Percentiles rank a stretch among this genome's conserved stretches.
Evolutionary conservation across 2,329 filamentous ascomycete genomes (phyloP).

Genomic region (Penicillium vulpinum): DNA sequence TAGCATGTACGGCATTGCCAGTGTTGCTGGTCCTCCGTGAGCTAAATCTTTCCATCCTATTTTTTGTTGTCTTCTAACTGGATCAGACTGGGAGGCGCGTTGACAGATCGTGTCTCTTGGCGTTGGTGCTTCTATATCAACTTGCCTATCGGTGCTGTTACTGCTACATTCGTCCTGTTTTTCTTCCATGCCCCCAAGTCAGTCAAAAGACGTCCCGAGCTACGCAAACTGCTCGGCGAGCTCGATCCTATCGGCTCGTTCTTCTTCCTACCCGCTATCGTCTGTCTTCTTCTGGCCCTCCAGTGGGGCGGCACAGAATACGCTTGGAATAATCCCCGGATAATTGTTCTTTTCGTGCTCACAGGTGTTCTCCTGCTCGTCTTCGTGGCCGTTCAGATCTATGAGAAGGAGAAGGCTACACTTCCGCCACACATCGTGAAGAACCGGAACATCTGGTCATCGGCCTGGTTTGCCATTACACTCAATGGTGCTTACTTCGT

Average conservation of each 20-base stretch:
- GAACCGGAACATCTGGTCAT: slow-evolving; percentile 43
- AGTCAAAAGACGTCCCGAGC: slow-evolving; percentile 23
- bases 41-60: background rate
- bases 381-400: slow-evolving; percentile 49
- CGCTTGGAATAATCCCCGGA: slow-evolving; percentile 23
- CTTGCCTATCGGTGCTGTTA: slow-evolving; percentile 43
- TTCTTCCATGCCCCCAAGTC: slow-evolving; percentile 46
- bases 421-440: slow-evolving; percentile 54
- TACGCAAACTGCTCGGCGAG: slow-evolving; percentile 28
- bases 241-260: slow-evolving; percentile 38
- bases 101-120: slow-evolving; percentile 44
- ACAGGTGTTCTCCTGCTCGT: slow-evolving; percentile 35
- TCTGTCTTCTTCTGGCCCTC: slow-evolving; percentile 28
- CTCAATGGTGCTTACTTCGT: slow-evolving; percentile 17
- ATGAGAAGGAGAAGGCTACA: slow-evolving; percentile 51
- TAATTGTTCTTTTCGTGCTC: slow-evolving; percentile 26
- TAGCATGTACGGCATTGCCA: slow-evolving; percentile 51
- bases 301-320: slow-evolving; percentile 31
- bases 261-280: slow-evolving; percentile 32
- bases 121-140: slow-evolving; percentile 49
- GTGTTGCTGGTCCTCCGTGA: slow-evolving; percentile 44
- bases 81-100: slow-evolving; percentile 38
- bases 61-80: background rate
- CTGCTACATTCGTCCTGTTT: slow-evolving; percentile 51
- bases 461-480: slow-evolving; percentile 30